A percentile compares a stretch with the other conserved stretches of the same genome.
Conservation (phyloP, 176 grass and related monocot species). For the Triticum monococcum region DNA sequence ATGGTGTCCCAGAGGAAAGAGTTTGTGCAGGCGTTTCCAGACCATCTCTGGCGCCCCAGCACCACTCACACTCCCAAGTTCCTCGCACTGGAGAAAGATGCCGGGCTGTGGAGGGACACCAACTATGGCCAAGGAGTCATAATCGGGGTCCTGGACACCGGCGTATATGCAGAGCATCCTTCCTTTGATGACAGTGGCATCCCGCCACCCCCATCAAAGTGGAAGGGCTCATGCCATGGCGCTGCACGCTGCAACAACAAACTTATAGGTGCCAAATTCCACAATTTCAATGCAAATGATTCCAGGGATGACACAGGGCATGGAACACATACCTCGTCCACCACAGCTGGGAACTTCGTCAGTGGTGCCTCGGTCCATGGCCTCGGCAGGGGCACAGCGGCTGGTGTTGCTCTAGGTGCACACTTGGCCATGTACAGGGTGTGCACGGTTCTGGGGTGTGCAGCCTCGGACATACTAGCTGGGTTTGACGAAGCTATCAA, state of each 20-base stretch:
- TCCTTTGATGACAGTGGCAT: conserved; percentile 48
- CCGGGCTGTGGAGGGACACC: conserved; percentile 27
- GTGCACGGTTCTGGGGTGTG: conserved; percentile 3
- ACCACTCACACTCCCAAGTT: conserved; percentile 48
- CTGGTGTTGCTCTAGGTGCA: conserved; percentile 43
- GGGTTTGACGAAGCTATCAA: conserved; percentile 46
- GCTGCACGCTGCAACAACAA: conserved; percentile 48
- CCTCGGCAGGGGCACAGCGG: conserved; percentile 10
- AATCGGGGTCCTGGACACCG: conserved; percentile 47
- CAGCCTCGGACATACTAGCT: conserved; percentile 7
- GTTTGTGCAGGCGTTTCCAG: conserved; percentile 43
- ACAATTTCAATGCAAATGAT: background rate
- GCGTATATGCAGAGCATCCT: conserved; percentile 39
- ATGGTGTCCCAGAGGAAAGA: conserved; percentile 23
- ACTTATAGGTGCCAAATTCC: conserved; percentile 37
- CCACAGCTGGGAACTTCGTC: conserved; percentile 41
- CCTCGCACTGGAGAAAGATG: conserved; percentile 11
- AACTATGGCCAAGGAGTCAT: conserved; percentile 40
- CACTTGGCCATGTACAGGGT: conserved; percentile 54
- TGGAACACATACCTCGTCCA: conserved; percentile 49
- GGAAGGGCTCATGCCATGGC: conserved; percentile 45
- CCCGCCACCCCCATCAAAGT: conserved; percentile 53
- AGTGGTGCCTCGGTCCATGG: conserved; percentile 20
- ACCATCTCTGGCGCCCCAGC: conserved; percentile 8
- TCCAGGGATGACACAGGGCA: conserved; percentile 35